Conservation (phyloP, 2,329 filamentous ascomycete genomes). For the Penicillium sp. region DNA sequence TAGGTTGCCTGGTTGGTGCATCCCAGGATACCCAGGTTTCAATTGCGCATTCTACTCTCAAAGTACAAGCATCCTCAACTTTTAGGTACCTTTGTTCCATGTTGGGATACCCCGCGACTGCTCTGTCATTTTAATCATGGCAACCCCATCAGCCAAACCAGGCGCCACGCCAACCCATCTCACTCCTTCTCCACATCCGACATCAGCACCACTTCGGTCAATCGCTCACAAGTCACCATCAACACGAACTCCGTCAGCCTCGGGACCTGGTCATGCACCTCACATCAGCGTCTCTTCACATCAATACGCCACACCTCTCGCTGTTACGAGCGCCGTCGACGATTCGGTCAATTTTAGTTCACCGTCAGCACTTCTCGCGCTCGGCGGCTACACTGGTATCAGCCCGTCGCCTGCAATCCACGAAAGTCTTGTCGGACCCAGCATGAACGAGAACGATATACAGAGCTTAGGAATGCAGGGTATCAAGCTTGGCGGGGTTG, state of each 20-base stretch:
- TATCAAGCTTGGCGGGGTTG: slow-evolving; percentile 37
- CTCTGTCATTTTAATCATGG: slow-evolving; percentile 33
- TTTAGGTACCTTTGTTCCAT: neutral
- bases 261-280: slow-evolving; percentile 38
- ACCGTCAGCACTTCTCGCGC: slow-evolving; percentile 47
- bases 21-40: slow-evolving; percentile 9
- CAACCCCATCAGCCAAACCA: slow-evolving; percentile 49
- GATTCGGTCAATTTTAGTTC: slow-evolving; percentile 49
- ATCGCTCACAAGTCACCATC: slow-evolving; percentile 50
- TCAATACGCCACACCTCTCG: slow-evolving; percentile 48
- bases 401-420: slow-evolving; percentile 44
- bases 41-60: slow-evolving; percentile 1
- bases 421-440: slow-evolving; percentile 38
- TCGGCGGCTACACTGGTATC: slow-evolving; percentile 46
- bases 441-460: slow-evolving; percentile 44
- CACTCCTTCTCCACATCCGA: slow-evolving; percentile 48
- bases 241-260: slow-evolving; percentile 46
- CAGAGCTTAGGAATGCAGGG: slow-evolving; percentile 43
- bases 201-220: slow-evolving; percentile 43
- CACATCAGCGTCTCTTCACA: slow-evolving; percentile 42
- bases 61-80: neutral
- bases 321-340: slow-evolving; percentile 39
- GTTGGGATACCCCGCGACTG: neutral
- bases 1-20: slow-evolving; percentile 9
- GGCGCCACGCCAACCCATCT: slow-evolving; percentile 47